These are phyloP conservation scores for Podila epigama DNA, from an alignment of 192 early-diverging fungal genomes.

Conservation along the genomic window DNA sequence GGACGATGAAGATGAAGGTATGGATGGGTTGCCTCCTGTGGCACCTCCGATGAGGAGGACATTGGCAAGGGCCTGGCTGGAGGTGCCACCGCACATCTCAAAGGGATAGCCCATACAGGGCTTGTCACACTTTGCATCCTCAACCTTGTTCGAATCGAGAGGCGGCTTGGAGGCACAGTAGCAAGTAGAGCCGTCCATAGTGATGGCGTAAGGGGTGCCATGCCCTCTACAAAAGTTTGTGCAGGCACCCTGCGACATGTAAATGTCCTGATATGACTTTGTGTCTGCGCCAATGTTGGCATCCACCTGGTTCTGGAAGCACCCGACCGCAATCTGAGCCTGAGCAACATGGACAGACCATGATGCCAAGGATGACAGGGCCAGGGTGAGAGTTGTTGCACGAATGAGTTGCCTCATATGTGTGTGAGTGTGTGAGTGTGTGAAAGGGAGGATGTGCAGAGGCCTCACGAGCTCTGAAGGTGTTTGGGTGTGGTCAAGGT, in stretches of 20 bases:
- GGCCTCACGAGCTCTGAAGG: neutral
- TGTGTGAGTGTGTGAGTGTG: neutral
- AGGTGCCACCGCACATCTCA: constrained; percentile 37
- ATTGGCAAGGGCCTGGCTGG: constrained; percentile 8
- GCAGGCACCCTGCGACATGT: constrained; percentile 46
- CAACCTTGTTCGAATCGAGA: constrained; percentile 26
- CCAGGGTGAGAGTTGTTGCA: neutral
- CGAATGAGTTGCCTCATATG: constrained; percentile 20
- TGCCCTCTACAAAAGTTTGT: constrained; percentile 28
- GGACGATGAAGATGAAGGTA: neutral
- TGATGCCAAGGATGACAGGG: neutral
- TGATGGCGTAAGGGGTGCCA: constrained; percentile 22
- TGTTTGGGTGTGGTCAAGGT: neutral
- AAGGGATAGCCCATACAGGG: constrained; percentile 44
- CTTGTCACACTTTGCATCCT: constrained; percentile 37
- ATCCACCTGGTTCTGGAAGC: constrained; percentile 27
- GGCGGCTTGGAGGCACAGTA: constrained; percentile 24
- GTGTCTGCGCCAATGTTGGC: neutral
- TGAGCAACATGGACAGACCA: constrained; percentile 7
- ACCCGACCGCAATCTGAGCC: constrained; percentile 29
- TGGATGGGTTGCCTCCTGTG: neutral
- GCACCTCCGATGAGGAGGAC: constrained; percentile 38
- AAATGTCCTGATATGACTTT: constrained; percentile 41
- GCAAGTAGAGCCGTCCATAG: constrained; percentile 28
- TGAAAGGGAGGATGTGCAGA: too few relatives aligned